Percentiles rank a stretch among this genome's conserved stretches.
phyloP scores from a whole-genome alignment of 352 stramenopile species.

The Phytophthora pini region DNA sequence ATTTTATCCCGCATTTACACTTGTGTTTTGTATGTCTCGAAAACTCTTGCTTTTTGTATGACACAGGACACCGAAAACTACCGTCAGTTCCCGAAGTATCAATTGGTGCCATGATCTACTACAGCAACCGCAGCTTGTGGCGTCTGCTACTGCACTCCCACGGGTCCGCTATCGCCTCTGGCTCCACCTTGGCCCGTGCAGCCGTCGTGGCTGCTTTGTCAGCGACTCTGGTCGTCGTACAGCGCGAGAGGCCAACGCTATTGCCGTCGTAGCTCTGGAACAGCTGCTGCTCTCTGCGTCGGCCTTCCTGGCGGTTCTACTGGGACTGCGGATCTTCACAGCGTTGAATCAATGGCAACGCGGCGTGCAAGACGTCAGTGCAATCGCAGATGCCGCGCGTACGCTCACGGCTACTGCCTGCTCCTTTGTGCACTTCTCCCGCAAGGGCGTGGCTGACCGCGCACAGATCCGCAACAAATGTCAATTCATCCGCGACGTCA shows the following conservation, averaged over 20 bases:
- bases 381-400: slow-evolving; percentile 48
- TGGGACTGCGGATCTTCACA: slow-evolving; percentile 49
- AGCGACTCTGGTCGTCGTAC: slow-evolving; percentile 28
- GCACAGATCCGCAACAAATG: slow-evolving; percentile 50
- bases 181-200: slow-evolving; percentile 37
- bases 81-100: slow-evolving; percentile 6
- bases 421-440: slow-evolving; percentile 56
- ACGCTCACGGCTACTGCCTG: slow-evolving; percentile 47
- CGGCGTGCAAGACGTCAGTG: slow-evolving; percentile 47
- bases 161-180: slow-evolving; percentile 40
- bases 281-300: slow-evolving; percentile 48
- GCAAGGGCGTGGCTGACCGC: slow-evolving; percentile 39
- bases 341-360: slow-evolving; percentile 55
- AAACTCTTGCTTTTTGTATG: slow-evolving; percentile 18
- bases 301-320: slow-evolving; percentile 45
- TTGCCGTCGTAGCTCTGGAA: slow-evolving; percentile 32
- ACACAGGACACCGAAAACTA: background rate
- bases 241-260: slow-evolving; percentile 28
- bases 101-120: slow-evolving; percentile 52
- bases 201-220: slow-evolving; percentile 30
- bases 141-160: slow-evolving; percentile 40
- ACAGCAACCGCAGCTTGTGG: slow-evolving; percentile 50
- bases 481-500: slow-evolving; percentile 64
- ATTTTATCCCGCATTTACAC: slow-evolving; percentile 5
- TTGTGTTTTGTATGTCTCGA: slow-evolving; percentile 1